Evolutionary conservation across 805 yeast species (phyloP), one percentile per base, ranked within the genome.

Genomic region (Yarrowia deformans): DNA sequence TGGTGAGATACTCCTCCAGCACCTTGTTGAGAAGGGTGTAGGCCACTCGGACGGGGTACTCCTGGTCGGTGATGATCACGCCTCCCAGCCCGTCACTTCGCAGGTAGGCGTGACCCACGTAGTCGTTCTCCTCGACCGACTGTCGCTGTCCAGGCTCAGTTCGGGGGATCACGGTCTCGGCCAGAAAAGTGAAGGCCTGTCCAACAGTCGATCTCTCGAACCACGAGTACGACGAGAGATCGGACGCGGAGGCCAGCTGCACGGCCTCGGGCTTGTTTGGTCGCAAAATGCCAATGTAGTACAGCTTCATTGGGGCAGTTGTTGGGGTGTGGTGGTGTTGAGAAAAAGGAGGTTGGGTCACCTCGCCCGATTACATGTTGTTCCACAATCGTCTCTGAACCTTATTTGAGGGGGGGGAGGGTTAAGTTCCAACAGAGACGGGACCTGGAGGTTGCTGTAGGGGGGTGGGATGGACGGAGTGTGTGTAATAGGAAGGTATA

Each of bases 21-120:
- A 94, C 82, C 81, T 92, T 94, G 84, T 94, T 94, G 75, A 95
- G 84, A 70, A 95, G 82, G 1, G 98, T 91, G 80, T 92, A 94
- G 0, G 98, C 98, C 14, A 97, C 98, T 77, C 99, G 86, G 40
- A 92, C 94, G 1, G 98, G 99, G 79, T 95, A 95, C 74, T 94
- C 98, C 78, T 91, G 90, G 79, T 95, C 99, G 55, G 97, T 87
- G 78, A 95, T 90, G 71, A 95, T 81, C 42, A 95, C 97, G 72
- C 97, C 97, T 29, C 97, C 90, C 43, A 94, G 77, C 3, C 98
- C 98, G 79, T 95, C 98, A 32, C 90, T 80, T 73, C 98, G 85
- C 39, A 93, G 88, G 79, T 90, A 95, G 0, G 93, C 94, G 79
- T 95, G 98, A 8, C 97, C 98, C 10, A 91, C 84, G 79, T 95